A percentile compares a stretch with the other conserved stretches of the same genome.
Evolutionary conservation across 352 stramenopile species (phyloP).

Genomic region (Halophytophthora batemanensis): DNA sequence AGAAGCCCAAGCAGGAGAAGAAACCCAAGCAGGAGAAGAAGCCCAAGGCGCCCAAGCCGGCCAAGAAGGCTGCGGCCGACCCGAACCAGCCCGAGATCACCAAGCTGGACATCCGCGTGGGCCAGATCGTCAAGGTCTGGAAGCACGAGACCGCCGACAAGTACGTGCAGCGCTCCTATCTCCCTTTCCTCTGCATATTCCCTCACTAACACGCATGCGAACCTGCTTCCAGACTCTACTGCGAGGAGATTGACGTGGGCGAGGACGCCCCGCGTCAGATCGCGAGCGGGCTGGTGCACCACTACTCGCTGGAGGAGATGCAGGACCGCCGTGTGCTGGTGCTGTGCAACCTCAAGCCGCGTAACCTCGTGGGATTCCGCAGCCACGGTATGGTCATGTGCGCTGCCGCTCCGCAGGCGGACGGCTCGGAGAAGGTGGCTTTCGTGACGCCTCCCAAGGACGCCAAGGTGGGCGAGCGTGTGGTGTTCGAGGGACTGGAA

Average conservation of each 20-base stretch:
- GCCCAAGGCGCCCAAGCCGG: conserved; percentile 46
- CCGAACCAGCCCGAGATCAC: conserved; percentile 84
- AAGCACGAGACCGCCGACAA: conserved; percentile 91
- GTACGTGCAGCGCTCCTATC: conserved; percentile 29
- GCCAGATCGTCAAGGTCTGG: conserved; percentile 90
- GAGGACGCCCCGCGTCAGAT: conserved; percentile 86
- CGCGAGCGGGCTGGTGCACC: conserved; percentile 79
- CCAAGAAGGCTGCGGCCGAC: conserved; percentile 37
- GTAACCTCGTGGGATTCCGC: conserved; percentile 88
- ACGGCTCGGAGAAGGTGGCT: conserved; percentile 77
- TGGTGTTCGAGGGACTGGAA: conserved; percentile 62
- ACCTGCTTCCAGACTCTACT: conserved; percentile 89
- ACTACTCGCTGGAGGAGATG: conserved; percentile 89
- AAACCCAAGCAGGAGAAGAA: conserved; percentile 38
- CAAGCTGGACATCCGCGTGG: conserved; percentile 91
- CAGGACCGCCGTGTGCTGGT: conserved; percentile 81
- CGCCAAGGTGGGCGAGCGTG: conserved; percentile 70
- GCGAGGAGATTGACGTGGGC: conserved; percentile 90
- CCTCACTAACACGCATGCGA: no score
- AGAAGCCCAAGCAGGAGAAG: conserved; percentile 27
- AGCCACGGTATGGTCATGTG: conserved; percentile 93
- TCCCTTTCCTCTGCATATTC: no score
- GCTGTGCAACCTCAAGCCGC: conserved; percentile 90
- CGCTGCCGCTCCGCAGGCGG: conserved; percentile 57
- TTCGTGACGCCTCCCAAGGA: conserved; percentile 82